Conservation (phyloP, 2,329 filamentous ascomycete genomes). For the Xylariaceae sp. region DNA sequence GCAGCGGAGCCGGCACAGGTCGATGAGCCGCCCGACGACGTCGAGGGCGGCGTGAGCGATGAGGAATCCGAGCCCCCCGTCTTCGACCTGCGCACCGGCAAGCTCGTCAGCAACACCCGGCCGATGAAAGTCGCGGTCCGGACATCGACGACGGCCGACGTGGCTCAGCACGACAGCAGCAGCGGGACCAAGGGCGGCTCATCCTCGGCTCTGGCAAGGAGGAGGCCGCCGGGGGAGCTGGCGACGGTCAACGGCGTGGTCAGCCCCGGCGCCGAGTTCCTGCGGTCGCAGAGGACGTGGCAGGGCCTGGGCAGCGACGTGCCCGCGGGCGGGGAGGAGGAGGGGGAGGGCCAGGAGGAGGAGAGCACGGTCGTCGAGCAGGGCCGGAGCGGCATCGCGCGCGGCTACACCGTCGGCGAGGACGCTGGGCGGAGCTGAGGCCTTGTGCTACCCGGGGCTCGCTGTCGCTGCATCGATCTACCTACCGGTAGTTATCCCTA, state of each 20-base stretch:
- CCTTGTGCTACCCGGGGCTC: neutral
- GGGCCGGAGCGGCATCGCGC: conserved; percentile 78
- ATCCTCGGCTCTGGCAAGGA: conserved; percentile 54
- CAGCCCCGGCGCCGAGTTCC: conserved; percentile 86
- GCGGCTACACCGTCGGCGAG: conserved; percentile 75
- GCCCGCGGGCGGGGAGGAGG: conserved; percentile 38
- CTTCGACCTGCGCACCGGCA: conserved; percentile 85
- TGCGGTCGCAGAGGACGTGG: conserved; percentile 81
- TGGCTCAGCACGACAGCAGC: conserved; percentile 11
- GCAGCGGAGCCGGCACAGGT: conserved; percentile 10
- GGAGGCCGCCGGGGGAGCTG: conserved; percentile 57
- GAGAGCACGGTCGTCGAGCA: conserved; percentile 69
- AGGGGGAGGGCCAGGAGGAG: conserved; percentile 37
- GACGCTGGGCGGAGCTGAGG: conserved; percentile 28
- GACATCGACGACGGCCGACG: conserved; percentile 13
- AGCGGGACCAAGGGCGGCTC: conserved; percentile 13
- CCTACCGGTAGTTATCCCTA: neutral
- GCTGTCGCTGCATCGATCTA: neutral
- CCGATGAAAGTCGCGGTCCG: conserved; percentile 54
- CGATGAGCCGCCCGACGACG: conserved; percentile 16
- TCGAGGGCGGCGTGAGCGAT: conserved; percentile 43
- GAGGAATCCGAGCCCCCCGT: conserved; percentile 77
- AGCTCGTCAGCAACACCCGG: conserved; percentile 69
- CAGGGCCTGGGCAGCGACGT: conserved; percentile 87
- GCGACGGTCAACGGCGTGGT: conserved; percentile 75